phyloP scores from a whole-genome alignment of 148 eudicot genomes.

The Gaultheria prostrata region DNA sequence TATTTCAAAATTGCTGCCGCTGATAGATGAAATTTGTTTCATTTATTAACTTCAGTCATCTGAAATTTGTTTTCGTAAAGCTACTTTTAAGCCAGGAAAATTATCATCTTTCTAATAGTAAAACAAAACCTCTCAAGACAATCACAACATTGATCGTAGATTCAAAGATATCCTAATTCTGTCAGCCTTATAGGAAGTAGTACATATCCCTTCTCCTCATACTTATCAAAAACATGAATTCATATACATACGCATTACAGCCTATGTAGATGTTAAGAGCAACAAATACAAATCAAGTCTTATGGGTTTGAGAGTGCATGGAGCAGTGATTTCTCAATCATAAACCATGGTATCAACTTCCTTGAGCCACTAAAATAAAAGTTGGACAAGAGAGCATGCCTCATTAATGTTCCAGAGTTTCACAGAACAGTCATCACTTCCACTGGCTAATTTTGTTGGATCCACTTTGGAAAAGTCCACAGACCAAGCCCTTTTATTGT shows the following conservation, averaged over 20 bases:
- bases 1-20: background rate
- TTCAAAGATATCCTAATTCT: background rate
- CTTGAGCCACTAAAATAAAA: conserved; percentile 10
- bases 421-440: conserved; percentile 82
- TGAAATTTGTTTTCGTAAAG: background rate
- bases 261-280: background rate
- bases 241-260: background rate
- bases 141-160: background rate
- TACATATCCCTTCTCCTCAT: background rate
- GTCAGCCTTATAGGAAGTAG: background rate
- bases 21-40: background rate
- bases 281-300: background rate
- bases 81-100: background rate
- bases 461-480: conserved; percentile 82
- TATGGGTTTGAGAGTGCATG: background rate
- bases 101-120: background rate
- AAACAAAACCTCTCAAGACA: background rate
- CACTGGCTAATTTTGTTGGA: conserved; percentile 83
- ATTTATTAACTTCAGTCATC: background rate
- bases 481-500: conserved; percentile 85
- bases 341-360: conserved; percentile 2
- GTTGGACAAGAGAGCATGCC: conserved; percentile 33
- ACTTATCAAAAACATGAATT: background rate
- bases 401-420: conserved; percentile 85
- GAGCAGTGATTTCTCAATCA: background rate